Conservation (phyloP, 257 asterid species). For the Marsdenia floribunda region DNA sequence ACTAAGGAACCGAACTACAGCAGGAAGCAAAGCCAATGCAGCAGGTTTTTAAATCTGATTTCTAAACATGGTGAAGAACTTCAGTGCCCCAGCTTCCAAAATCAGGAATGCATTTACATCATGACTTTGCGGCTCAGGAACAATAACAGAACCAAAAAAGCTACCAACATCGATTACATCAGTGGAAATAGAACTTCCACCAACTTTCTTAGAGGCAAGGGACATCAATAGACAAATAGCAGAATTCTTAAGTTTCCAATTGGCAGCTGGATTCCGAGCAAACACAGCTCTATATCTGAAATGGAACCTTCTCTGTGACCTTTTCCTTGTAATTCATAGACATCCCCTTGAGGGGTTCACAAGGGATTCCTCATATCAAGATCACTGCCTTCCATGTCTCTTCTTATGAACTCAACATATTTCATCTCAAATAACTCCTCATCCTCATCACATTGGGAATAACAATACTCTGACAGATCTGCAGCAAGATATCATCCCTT, state of each 20-base stretch:
- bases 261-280: conserved; percentile 56
- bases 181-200: conserved; percentile 70
- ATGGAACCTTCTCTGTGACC: conserved; percentile 66
- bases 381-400: conserved; percentile 99
- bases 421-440: conserved; percentile 95
- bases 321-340: conserved; percentile 67
- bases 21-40: conserved; percentile 69
- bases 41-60: conserved; percentile 61
- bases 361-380: conserved; percentile 93
- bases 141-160: conserved; percentile 72
- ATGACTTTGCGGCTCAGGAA: conserved; percentile 72
- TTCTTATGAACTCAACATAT: conserved; percentile 76
- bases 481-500: conserved; percentile 68
- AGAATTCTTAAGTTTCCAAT: conserved; percentile 96
- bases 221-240: conserved; percentile 86
- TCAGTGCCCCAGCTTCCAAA: conserved; percentile 87
- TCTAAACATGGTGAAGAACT: conserved; percentile 86
- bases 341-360: conserved; percentile 96
- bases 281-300: conserved; percentile 65
- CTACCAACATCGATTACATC: conserved; percentile 82
- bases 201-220: conserved; percentile 80
- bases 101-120: conserved; percentile 76
- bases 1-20: conserved; percentile 63
- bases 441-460: conserved; percentile 98
- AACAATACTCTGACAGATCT: conserved; percentile 73